Percentiles rank a stretch among this genome's conserved stretches.
Conservation (phyloP, 2,329 filamentous ascomycete genomes). For the Aspergillus sp. region DNA sequence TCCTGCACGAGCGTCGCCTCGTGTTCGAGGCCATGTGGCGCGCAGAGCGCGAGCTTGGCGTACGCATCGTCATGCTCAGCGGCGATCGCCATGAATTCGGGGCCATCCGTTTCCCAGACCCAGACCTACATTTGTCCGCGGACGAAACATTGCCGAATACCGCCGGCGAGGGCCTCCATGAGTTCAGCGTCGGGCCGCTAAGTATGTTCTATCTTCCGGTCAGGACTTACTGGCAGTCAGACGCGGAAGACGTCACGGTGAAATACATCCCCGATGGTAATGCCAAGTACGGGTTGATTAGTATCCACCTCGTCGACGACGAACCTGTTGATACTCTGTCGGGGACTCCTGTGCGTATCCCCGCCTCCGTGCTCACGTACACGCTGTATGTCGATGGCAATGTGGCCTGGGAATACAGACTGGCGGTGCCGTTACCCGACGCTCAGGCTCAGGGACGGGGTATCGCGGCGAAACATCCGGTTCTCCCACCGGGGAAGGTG, state of each 20-base stretch:
- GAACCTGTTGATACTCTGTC: constrained; percentile 23
- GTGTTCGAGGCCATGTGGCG: constrained; percentile 92
- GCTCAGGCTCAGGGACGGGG: neutral
- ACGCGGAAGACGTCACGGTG: constrained; percentile 72
- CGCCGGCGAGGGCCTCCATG: constrained; percentile 51
- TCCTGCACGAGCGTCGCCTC: constrained; percentile 66
- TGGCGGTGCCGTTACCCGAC: constrained; percentile 27
- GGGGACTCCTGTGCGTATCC: constrained; percentile 8
- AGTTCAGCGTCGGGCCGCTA: constrained; percentile 85
- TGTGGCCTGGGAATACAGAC: constrained; percentile 59
- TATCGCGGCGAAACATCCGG: constrained; percentile 3
- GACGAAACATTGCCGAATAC: constrained; percentile 15
- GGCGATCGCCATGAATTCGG: constrained; percentile 97
- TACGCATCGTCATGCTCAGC: constrained; percentile 74
- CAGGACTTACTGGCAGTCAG: constrained; percentile 71
- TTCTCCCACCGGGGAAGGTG: constrained; percentile 24
- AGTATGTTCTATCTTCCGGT: constrained; percentile 91
- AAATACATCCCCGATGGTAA: constrained; percentile 78
- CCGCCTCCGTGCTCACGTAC: constrained; percentile 63
- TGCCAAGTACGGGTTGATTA: constrained; percentile 78
- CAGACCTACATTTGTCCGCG: constrained; percentile 13
- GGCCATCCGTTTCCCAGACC: constrained; percentile 64
- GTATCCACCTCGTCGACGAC: constrained; percentile 60
- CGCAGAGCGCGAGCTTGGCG: constrained; percentile 58
- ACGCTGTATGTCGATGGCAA: constrained; percentile 72